Conservation (phyloP, 2,329 filamentous ascomycete species). For the Calonectria hawksworthii region DNA sequence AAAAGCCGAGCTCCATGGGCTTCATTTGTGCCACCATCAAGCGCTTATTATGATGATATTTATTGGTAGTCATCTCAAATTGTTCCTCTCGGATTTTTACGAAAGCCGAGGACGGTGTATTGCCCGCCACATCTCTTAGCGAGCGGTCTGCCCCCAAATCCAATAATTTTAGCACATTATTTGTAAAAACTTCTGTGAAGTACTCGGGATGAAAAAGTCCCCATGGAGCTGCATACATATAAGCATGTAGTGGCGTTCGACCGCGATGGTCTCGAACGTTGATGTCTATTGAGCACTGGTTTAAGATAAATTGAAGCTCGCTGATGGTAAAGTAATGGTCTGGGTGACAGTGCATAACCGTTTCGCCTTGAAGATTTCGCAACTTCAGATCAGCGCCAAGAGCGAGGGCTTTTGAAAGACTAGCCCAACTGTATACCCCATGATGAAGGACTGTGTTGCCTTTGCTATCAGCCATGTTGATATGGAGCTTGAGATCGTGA, state of each 20-base stretch:
- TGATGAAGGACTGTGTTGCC: not conserved
- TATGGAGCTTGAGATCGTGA: not conserved
- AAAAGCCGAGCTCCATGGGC: too few relatives aligned
- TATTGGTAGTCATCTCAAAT: not conserved
- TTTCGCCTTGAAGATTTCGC: not conserved
- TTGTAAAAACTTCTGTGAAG: not conserved
- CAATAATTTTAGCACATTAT: not conserved
- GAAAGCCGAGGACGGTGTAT: not conserved
- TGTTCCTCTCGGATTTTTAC: not conserved
- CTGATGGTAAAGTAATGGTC: not conserved
- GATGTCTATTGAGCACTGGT: not conserved
- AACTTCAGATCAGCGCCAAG: not conserved
- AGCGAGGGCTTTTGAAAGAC: not conserved
- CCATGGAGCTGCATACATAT: not conserved
- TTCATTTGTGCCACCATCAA: too few relatives aligned
- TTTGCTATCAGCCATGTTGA: not conserved
- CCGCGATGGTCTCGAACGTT: not conserved
- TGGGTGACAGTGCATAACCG: not conserved
- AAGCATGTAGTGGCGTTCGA: not conserved
- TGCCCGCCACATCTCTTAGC: not conserved
- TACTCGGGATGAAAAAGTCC: rapidly evolving
- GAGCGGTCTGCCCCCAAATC: not conserved
- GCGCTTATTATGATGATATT: too few relatives aligned
- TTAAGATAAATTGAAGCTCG: not conserved
- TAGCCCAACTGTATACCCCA: not conserved